Percentiles rank a stretch among this genome's conserved stretches.
Evolutionary conservation across 2,329 filamentous ascomycete genomes (phyloP).

Genomic region (Sordariomycetes sp.): DNA sequence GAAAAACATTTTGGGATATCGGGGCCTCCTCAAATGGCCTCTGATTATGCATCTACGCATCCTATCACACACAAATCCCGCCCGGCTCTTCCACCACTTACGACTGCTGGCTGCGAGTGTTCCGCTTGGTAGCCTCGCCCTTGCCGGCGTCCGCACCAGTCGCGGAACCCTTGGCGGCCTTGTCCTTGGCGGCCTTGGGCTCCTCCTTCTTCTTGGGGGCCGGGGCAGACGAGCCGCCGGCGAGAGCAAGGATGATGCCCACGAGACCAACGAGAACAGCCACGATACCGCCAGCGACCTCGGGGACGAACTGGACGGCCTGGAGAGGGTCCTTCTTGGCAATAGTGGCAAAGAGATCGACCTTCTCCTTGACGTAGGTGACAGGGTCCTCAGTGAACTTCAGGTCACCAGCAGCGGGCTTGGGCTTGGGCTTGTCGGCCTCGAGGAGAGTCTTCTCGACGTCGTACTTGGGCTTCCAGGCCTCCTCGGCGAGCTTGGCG

Average conservation of each 20-base stretch:
- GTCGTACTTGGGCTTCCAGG: constrained; percentile 79
- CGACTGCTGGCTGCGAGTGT: constrained; percentile 41
- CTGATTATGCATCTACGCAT: constrained; percentile 1
- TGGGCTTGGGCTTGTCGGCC: constrained; percentile 69
- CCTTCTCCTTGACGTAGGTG: constrained; percentile 80
- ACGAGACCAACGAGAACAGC: constrained; percentile 61
- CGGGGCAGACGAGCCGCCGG: constrained; percentile 57
- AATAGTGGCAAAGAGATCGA: constrained; percentile 81
- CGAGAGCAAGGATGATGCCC: constrained; percentile 56
- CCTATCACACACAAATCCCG: neutral
- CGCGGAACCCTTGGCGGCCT: constrained; percentile 49
- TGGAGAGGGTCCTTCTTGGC: constrained; percentile 71
- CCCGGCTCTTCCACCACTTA: constrained; percentile 16
- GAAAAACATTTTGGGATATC: neutral
- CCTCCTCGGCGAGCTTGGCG: constrained; percentile 77
- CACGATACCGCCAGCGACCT: constrained; percentile 73
- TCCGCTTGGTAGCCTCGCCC: constrained; percentile 56
- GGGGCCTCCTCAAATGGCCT: neutral
- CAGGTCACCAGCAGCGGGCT: constrained; percentile 62
- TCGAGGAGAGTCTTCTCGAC: constrained; percentile 74
- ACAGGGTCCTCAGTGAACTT: constrained; percentile 89
- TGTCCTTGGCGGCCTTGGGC: constrained; percentile 45
- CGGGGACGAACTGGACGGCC: constrained; percentile 82
- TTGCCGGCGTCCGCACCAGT: constrained; percentile 64
- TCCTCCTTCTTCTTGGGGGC: constrained; percentile 67